A percentile compares a stretch with the other conserved stretches of the same genome.
Conservation (phyloP, 2,329 filamentous ascomycete species). For the Colletotrichum spaethianum region DNA sequence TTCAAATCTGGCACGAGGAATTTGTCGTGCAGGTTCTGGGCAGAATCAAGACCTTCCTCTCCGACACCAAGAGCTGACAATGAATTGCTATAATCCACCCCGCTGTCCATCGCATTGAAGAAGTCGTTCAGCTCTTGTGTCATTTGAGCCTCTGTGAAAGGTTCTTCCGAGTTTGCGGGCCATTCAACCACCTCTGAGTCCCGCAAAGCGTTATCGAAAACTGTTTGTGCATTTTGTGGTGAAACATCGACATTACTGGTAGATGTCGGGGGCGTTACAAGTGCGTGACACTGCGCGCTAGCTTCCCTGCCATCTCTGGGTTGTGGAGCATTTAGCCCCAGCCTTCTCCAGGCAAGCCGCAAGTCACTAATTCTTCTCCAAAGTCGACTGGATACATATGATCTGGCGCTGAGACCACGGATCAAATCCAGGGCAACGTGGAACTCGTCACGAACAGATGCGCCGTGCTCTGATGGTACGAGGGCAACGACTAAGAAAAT, state of each 20-base stretch:
- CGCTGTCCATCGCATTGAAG: conserved; percentile 30
- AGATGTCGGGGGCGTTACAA: conserved; percentile 1
- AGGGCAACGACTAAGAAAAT: conserved; percentile 31
- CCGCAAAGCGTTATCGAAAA: background rate
- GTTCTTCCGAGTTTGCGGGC: background rate
- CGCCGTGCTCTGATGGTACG: conserved; percentile 22
- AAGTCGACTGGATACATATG: conserved; percentile 27
- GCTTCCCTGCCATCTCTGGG: background rate
- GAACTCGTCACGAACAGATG: conserved; percentile 32
- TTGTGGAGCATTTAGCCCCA: conserved; percentile 12
- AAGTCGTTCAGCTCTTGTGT: conserved; percentile 34
- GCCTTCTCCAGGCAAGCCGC: conserved; percentile 24
- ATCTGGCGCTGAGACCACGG: conserved; percentile 30
- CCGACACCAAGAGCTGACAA: conserved; percentile 16
- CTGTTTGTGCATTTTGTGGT: background rate
- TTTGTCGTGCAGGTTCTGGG: background rate
- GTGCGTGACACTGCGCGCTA: background rate
- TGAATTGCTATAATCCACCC: background rate
- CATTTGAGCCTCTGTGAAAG: conserved; percentile 17
- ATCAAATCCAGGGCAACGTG: conserved; percentile 32
- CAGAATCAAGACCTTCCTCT: background rate
- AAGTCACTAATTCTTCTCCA: conserved; percentile 35
- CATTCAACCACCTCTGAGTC: background rate
- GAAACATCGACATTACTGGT: background rate
- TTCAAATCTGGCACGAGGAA: background rate